Conservation (phyloP, 441 rosid species). For the Heliophila coronopifolia region DNA sequence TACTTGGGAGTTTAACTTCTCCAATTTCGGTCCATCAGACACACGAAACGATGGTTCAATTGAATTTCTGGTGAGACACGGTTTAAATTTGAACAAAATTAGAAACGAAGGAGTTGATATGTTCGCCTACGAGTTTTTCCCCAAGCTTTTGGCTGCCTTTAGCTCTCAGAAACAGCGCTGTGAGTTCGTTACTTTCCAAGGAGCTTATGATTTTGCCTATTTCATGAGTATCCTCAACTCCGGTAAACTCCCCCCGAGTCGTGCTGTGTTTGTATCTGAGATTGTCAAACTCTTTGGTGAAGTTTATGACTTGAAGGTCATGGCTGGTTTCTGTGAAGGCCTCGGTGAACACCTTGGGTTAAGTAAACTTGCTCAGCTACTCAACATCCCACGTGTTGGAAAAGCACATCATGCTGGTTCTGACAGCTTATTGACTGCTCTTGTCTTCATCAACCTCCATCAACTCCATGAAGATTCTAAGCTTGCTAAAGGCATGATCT, state of each 20-base stretch:
- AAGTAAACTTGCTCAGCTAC: constrained; percentile 20
- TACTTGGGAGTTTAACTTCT: constrained; percentile 28
- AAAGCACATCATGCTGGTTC: constrained; percentile 30
- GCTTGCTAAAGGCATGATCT: constrained; percentile 25
- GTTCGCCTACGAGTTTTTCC: constrained; percentile 6
- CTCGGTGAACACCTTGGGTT: constrained; percentile 24
- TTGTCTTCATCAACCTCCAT: constrained; percentile 18
- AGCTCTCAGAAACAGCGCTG: background rate
- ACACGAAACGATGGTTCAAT: constrained; percentile 12
- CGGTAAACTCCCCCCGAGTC: constrained; percentile 9
- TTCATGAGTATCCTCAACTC: constrained; percentile 1
- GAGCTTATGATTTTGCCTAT: constrained; percentile 26
- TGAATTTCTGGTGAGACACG: constrained; percentile 15
- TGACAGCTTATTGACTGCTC: constrained; percentile 27
- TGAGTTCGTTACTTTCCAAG: constrained; percentile 23
- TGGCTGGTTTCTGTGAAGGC: constrained; percentile 23
- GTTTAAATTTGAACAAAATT: constrained; percentile 22
- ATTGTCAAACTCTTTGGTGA: constrained; percentile 10
- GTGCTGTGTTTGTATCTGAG: background rate
- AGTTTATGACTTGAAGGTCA: constrained; percentile 30
- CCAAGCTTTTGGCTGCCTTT: background rate
- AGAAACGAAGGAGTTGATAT: constrained; percentile 24
- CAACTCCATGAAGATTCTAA: constrained; percentile 7
- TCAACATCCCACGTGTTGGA: constrained; percentile 17
- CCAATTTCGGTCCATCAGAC: constrained; percentile 22